These are phyloP conservation scores for Melaleuca quinquenervia DNA, from an alignment of 345 rosid species.

Conservation along the genomic window DNA sequence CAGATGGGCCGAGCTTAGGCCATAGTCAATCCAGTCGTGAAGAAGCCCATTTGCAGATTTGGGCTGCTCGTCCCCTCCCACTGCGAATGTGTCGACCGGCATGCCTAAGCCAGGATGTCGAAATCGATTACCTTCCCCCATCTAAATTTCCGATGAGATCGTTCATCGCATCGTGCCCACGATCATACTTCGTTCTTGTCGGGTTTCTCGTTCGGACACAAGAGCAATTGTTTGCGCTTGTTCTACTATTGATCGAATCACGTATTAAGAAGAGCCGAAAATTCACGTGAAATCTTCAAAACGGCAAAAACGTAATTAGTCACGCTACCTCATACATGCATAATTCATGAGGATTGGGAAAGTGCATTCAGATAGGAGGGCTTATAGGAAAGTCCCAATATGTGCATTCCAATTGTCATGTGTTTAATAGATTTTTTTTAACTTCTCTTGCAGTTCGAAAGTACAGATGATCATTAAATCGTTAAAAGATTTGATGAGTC, in stretches of 20 bases:
- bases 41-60: not conserved
- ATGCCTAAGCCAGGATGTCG: not conserved
- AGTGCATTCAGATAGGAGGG: not conserved
- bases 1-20: not conserved
- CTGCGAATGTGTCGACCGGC: not conserved
- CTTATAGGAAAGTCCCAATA: not conserved
- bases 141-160: not conserved
- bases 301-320: not conserved
- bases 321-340: not conserved
- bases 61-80: not conserved
- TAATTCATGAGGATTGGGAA: not conserved
- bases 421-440: not conserved
- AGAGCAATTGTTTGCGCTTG: not conserved
- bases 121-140: not conserved
- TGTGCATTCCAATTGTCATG: not conserved
- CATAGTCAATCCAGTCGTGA: not conserved
- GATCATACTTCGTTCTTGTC: not conserved
- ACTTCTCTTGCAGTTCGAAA: not conserved
- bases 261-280: not conserved
- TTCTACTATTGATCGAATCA: not conserved
- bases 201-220: not conserved
- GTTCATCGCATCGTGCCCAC: not conserved
- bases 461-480: not conserved
- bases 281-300: not conserved
- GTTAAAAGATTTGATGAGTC: not conserved